phyloP scores from a whole-genome alignment of 1,139 yeast genomes.

The Taphrina flavorubra region DNA sequence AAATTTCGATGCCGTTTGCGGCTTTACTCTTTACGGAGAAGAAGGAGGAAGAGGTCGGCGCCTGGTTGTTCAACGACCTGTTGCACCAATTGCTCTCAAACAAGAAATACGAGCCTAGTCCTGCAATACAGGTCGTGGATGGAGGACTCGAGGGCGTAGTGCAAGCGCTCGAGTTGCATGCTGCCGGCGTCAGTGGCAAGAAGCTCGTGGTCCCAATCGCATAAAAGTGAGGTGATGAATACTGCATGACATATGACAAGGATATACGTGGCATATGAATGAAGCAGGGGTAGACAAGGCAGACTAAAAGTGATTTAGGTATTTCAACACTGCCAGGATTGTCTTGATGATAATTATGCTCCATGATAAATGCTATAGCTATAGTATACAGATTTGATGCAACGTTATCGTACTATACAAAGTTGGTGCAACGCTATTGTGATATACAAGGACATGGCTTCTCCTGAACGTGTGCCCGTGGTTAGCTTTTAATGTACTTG shows the following conservation, averaged over 20 bases:
- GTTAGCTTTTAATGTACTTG: conserved; percentile 11
- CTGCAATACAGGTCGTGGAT: conserved; percentile 9
- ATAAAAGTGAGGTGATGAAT: neutral
- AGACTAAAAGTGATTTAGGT: no score
- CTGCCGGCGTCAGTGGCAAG: conserved; percentile 15
- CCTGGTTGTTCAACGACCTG: conserved; percentile 5
- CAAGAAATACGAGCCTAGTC: conserved; percentile 1
- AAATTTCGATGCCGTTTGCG: neutral
- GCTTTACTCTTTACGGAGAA: neutral
- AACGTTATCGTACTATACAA: no score
- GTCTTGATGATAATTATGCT: no score
- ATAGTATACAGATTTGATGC: no score
- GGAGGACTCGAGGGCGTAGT: conserved; percentile 17
- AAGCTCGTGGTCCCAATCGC: conserved; percentile 14
- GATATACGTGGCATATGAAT: neutral
- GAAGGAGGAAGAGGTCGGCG: conserved; percentile 13
- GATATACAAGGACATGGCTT: no score
- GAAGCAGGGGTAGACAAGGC: no score
- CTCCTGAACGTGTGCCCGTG: no score
- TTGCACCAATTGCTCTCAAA: conserved; percentile 2
- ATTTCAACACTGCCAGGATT: no score
- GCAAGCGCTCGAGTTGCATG: conserved; percentile 12
- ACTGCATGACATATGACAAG: neutral
- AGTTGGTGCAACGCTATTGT: no score
- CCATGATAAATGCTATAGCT: no score